These are phyloP conservation scores for Paecilomyces dactylethromorphus DNA, from an alignment of 2,329 filamentous ascomycete species.

Conservation along the genomic window DNA sequence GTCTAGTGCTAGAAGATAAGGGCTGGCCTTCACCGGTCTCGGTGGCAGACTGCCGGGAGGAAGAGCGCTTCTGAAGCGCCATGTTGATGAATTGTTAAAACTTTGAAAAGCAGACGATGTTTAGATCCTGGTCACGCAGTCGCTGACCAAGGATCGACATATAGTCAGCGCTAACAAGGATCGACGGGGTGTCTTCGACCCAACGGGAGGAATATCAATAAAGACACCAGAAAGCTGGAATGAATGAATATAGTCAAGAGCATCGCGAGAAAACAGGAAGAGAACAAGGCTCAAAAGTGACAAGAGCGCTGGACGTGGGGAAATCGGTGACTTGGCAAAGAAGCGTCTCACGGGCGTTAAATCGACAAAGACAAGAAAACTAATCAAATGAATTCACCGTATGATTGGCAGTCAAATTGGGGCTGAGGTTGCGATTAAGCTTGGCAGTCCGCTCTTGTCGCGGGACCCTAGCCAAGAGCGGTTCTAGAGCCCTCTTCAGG, in stretches of 20 bases:
- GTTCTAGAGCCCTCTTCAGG: background rate
- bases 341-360: background rate
- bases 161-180: background rate
- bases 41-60: background rate
- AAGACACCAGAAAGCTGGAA: background rate
- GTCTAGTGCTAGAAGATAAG: background rate
- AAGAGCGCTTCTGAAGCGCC: background rate
- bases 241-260: background rate
- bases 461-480: background rate
- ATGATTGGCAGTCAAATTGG: background rate
- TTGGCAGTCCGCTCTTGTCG: background rate
- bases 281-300: background rate
- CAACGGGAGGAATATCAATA: background rate
- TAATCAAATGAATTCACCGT: background rate
- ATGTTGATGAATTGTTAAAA: background rate
- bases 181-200: background rate
- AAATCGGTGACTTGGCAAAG: background rate
- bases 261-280: background rate
- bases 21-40: background rate
- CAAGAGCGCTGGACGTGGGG: background rate
- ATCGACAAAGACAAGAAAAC: background rate
- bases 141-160: background rate
- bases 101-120: background rate
- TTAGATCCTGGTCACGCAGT: background rate
- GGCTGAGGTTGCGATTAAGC: background rate